A percentile compares a stretch with the other conserved stretches of the same genome.
phyloP scores from a whole-genome alignment of 148 eudicot genomes.

The Silene latifolia region DNA sequence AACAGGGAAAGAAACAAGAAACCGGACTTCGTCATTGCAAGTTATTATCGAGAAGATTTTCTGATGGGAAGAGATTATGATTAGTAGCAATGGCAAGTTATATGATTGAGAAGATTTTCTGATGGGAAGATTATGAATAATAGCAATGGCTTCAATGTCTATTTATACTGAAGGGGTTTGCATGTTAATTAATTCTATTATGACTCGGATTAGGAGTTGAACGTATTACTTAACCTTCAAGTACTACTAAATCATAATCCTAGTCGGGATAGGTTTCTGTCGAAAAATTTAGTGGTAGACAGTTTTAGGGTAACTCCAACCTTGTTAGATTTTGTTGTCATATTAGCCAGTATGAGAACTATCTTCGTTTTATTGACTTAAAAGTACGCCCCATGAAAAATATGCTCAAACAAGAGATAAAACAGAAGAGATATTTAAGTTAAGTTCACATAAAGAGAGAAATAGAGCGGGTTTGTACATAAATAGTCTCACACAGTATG shows the following conservation, averaged over 20 bases:
- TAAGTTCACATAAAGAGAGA: too few species aligned
- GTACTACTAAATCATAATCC: too few species aligned
- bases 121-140: background rate
- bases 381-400: too few species aligned
- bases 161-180: background rate
- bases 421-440: too few species aligned
- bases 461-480: too few species aligned
- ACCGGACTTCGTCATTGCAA: conserved; percentile 5
- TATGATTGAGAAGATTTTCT: background rate
- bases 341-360: too few species aligned
- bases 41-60: background rate
- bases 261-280: background rate
- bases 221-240: background rate
- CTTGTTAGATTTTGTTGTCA: too few species aligned
- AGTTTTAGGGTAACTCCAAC: too few species aligned
- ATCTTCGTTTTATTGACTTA: too few species aligned
- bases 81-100: too few species aligned
- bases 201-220: background rate
- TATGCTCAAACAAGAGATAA: too few species aligned
- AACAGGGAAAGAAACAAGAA: background rate
- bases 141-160: background rate
- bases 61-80: background rate
- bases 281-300: background rate
- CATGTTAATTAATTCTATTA: background rate
- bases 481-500: too few species aligned